A percentile compares a stretch with the other conserved stretches of the same genome.
Conservation (phyloP, 257 asterid genomes). For the Penstemon eatonii region DNA sequence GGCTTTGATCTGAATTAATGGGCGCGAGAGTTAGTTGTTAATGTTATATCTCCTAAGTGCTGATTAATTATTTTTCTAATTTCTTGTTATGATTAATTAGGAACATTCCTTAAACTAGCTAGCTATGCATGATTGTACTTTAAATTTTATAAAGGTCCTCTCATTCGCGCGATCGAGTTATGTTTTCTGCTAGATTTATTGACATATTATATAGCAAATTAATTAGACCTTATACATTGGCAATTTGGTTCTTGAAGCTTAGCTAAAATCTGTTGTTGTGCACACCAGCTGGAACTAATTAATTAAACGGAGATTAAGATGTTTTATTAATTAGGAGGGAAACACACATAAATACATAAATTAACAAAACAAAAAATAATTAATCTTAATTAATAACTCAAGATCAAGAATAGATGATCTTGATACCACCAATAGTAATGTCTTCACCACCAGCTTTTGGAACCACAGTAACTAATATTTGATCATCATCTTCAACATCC, state of each 20-base stretch:
- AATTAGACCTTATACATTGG: no score
- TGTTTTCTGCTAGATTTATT: no score
- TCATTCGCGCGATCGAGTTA: no score
- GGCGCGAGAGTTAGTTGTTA: no score
- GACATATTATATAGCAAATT: no score
- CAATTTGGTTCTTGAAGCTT: not conserved
- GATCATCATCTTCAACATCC: slow-evolving; percentile 48
- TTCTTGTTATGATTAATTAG: no score
- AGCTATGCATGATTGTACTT: no score
- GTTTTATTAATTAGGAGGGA: not conserved
- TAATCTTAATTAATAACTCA: not conserved
- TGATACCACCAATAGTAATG: slow-evolving; percentile 42
- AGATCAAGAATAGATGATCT: slow-evolving; percentile 38
- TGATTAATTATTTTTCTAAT: no score
- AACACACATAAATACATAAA: not conserved
- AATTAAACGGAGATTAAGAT: not conserved
- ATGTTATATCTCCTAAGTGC: no score
- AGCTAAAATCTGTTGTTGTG: not conserved
- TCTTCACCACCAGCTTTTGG: slow-evolving; percentile 38
- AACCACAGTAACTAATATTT: slow-evolving; percentile 46
- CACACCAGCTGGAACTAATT: not conserved
- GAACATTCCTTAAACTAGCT: no score
- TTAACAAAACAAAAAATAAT: not conserved
- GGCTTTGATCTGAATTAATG: no score
- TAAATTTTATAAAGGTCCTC: no score